phyloP scores from a whole-genome alignment of 1,139 yeast genomes.

The Yamadazyma dendronema region DNA sequence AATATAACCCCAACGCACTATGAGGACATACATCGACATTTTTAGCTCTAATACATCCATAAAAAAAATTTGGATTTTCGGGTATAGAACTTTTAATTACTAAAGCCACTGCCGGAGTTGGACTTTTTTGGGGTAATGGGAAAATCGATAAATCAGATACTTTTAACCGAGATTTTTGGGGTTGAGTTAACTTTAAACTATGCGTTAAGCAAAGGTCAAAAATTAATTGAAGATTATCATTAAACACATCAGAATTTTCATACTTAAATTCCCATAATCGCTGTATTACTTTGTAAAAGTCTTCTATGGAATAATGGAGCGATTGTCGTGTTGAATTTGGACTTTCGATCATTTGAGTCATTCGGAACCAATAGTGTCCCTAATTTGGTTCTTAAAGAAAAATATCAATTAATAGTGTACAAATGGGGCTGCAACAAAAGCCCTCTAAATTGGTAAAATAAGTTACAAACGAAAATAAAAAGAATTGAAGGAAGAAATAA shows the following conservation, averaged over 20 bases:
- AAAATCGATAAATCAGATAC: conserved; percentile 21
- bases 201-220: conserved; percentile 27
- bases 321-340: not conserved
- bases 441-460: too few relatives aligned
- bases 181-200: conserved; percentile 20
- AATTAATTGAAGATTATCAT: conserved; percentile 19
- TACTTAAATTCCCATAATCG: not conserved
- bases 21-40: conserved; percentile 32
- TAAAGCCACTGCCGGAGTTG: conserved; percentile 10
- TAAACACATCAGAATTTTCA: conserved; percentile 17
- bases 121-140: conserved; percentile 15
- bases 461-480: not conserved
- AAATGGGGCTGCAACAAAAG: too few relatives aligned
- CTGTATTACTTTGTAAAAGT: not conserved
- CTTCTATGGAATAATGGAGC: not conserved
- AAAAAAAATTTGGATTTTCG: conserved; percentile 14
- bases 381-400: too few relatives aligned
- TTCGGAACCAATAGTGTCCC: too few relatives aligned
- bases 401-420: too few relatives aligned
- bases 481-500: not conserved
- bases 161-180: conserved; percentile 24
- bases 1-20: conserved; percentile 27
- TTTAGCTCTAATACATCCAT: conserved; percentile 27
- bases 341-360: not conserved
- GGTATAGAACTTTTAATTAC: conserved; percentile 9